These are phyloP conservation scores for Trypanosoma lewisi DNA, from an alignment of 208 protist species.

Conservation along the genomic window DNA sequence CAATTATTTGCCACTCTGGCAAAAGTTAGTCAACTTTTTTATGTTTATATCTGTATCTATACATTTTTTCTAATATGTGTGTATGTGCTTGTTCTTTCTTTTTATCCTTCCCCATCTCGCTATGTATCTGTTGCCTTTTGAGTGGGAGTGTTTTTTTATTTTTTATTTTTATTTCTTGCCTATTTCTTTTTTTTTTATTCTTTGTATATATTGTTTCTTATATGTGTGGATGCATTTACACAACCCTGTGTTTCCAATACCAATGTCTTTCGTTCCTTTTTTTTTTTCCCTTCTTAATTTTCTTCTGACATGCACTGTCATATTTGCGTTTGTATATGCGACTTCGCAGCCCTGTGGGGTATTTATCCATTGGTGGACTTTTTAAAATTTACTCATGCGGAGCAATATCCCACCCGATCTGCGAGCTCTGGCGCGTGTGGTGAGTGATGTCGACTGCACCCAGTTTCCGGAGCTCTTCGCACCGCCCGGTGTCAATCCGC, in stretches of 20 bases:
- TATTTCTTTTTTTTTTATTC: slow-evolving; percentile 4
- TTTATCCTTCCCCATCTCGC: background rate
- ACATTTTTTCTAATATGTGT: background rate
- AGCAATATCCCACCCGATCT: slow-evolving; percentile 58
- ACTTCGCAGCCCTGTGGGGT: too few relatives aligned
- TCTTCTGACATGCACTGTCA: slow-evolving; percentile 3
- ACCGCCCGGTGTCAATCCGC: slow-evolving; percentile 29
- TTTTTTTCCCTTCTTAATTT: slow-evolving; percentile 18
- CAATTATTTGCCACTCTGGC: background rate
- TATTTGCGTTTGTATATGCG: background rate
- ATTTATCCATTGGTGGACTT: too few relatives aligned
- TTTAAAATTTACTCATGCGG: slow-evolving; percentile 7
- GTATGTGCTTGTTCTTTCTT: background rate
- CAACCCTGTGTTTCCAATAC: background rate
- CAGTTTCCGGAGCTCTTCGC: slow-evolving; percentile 62
- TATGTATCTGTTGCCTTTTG: background rate
- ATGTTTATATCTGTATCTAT: background rate
- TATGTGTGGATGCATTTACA: slow-evolving; percentile 14
- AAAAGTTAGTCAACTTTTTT: slow-evolving; percentile 3
- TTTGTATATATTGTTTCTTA: slow-evolving; percentile 4
- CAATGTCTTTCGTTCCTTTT: background rate
- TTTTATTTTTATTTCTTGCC: background rate
- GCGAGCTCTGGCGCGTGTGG: slow-evolving; percentile 58
- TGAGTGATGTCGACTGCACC: slow-evolving; percentile 46
- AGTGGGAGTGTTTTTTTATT: background rate